phyloP scores from a whole-genome alignment of 305 asterid species.

The Fraxinus floribunda region DNA sequence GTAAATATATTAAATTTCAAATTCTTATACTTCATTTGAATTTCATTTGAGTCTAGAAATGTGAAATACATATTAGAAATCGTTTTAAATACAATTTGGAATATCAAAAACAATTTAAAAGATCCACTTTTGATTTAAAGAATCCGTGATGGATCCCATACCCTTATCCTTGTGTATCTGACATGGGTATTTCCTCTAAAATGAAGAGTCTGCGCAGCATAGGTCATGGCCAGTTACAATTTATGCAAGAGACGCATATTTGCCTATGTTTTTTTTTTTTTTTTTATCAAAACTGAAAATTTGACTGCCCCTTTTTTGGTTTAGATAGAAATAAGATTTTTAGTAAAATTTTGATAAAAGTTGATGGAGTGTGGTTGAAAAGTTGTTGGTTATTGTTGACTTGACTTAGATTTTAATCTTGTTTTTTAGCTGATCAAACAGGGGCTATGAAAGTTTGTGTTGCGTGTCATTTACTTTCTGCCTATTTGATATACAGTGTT shows the following conservation, averaged over 20 bases:
- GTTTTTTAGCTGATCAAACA: neutral
- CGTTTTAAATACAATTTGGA: neutral
- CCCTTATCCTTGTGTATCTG: neutral
- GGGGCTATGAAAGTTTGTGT: neutral
- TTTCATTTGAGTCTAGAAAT: neutral
- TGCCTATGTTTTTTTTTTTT: neutral
- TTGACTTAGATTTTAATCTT: neutral
- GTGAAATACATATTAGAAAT: neutral
- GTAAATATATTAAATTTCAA: neutral
- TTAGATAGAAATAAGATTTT: neutral
- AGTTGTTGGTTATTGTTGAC: neutral
- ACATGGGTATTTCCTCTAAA: neutral
- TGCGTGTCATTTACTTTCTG: neutral
- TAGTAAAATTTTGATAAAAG: neutral
- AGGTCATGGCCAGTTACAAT: neutral
- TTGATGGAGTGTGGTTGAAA: neutral
- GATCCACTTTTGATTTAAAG: neutral
- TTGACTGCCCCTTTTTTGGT: neutral
- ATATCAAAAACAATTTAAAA: neutral
- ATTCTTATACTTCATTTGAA: neutral
- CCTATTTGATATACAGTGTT: neutral
- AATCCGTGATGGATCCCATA: neutral
- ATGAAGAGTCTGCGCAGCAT: neutral
- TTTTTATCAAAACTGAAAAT: neutral
- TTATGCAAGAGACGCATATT: neutral